Percentiles rank a stretch among this genome's conserved stretches.
Conservation (phyloP, 1,139 yeast species). For the Candida neerlandica region DNA sequence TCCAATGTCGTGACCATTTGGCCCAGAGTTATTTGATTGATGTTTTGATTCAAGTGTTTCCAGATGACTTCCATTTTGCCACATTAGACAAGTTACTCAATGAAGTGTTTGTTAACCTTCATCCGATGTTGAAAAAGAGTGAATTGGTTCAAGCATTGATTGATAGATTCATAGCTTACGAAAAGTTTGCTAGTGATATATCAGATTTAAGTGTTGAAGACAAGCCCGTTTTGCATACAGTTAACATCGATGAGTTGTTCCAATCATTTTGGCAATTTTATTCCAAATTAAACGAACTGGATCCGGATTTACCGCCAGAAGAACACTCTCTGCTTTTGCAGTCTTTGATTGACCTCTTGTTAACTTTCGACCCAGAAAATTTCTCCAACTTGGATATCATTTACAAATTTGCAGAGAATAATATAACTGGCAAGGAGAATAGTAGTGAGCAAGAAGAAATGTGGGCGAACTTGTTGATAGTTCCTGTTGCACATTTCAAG, state of each 20-base stretch:
- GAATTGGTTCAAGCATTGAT: conserved; percentile 70
- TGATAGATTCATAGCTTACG: conserved; percentile 69
- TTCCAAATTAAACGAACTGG: conserved; percentile 50
- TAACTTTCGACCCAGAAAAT: conserved; percentile 68
- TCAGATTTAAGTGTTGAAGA: conserved; percentile 3
- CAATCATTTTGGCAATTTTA: conserved; percentile 69
- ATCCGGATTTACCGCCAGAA: conserved; percentile 65
- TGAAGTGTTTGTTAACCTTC: conserved; percentile 62
- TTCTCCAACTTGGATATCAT: conserved; percentile 63
- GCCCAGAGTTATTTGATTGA: conserved; percentile 92
- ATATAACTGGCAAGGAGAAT: conserved; percentile 26
- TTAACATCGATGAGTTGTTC: conserved; percentile 39
- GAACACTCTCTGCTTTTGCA: conserved; percentile 69
- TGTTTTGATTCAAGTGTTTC: conserved; percentile 89
- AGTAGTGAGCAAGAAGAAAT: conserved; percentile 30
- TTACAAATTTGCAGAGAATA: conserved; percentile 58
- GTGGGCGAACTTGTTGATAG: conserved; percentile 57
- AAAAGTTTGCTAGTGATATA: conserved; percentile 31
- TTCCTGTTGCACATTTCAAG: conserved; percentile 54
- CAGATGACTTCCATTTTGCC: conserved; percentile 84
- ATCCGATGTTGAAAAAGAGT: conserved; percentile 69
- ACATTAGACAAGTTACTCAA: conserved; percentile 71
- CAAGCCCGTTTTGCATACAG: not conserved
- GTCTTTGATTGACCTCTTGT: conserved; percentile 63
- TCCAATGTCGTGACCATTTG: conserved; percentile 87